Conservation (phyloP, 805 yeast genomes). For the Saccharomycopsis oosterbeekiorum region DNA sequence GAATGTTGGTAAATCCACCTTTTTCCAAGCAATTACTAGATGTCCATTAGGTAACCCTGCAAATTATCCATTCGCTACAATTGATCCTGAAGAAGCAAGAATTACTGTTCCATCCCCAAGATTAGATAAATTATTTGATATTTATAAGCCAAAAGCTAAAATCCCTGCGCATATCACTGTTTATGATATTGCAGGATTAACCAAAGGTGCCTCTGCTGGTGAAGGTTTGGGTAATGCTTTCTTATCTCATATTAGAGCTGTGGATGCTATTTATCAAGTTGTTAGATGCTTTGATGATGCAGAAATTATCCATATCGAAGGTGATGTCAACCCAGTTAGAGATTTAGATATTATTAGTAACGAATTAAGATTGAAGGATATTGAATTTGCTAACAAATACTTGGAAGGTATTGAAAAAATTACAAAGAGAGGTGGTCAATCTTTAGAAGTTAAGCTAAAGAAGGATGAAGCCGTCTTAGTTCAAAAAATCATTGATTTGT, state of each 20-base stretch:
- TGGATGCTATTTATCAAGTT: constrained; percentile 95
- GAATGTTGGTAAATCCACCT: constrained; percentile 93
- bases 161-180: constrained; percentile 91
- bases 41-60: constrained; percentile 95
- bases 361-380: constrained; percentile 92
- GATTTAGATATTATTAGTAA: constrained; percentile 87
- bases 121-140: constrained; percentile 62
- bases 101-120: constrained; percentile 88
- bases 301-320: constrained; percentile 93
- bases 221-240: constrained; percentile 98
- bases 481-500: constrained; percentile 59
- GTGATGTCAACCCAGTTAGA: constrained; percentile 91
- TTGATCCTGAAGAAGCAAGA: constrained; percentile 96
- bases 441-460: constrained; percentile 79
- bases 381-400: constrained; percentile 85
- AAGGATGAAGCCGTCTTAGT: constrained; percentile 76
- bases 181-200: constrained; percentile 95
- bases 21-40: constrained; percentile 93
- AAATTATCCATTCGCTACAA: constrained; percentile 95
- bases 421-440: constrained; percentile 81
- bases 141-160: constrained; percentile 74
- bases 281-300: constrained; percentile 97
- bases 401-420: constrained; percentile 68
- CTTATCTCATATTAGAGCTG: constrained; percentile 92
- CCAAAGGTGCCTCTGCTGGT: constrained; percentile 93